Percentiles rank a stretch among this genome's conserved stretches.
phyloP scores from a whole-genome alignment of 23 red algal genomes.

The Rhodosorus marinus region DNA sequence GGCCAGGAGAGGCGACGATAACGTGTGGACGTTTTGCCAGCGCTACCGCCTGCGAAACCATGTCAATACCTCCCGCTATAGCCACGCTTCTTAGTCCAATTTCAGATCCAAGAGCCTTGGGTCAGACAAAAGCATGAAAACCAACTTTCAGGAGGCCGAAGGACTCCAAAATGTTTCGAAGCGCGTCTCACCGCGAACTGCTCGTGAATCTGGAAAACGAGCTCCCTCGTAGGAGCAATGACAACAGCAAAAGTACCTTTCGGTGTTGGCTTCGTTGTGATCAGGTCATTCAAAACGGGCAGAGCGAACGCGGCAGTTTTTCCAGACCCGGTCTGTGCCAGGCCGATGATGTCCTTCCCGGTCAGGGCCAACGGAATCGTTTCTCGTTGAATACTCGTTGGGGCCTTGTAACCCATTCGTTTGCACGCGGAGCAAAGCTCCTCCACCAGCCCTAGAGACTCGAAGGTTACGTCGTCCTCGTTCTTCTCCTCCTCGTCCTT shows the following conservation, averaged over 20 bases:
- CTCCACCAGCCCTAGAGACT: slow-evolving; percentile 34
- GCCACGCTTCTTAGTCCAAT: slow-evolving; percentile 45
- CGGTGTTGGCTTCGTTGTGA: slow-evolving; percentile 11
- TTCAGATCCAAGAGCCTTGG: slow-evolving; percentile 44
- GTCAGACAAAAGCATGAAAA: too few relatives aligned
- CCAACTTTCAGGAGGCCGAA: neutral
- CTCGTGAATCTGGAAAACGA: slow-evolving; percentile 89
- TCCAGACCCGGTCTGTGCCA: slow-evolving; percentile 89
- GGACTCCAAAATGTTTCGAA: neutral
- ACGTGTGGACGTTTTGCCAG: slow-evolving; percentile 96
- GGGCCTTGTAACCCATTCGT: slow-evolving; percentile 29
- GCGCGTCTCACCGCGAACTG: slow-evolving; percentile 36
- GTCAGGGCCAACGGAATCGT: slow-evolving; percentile 64
- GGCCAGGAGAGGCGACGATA: slow-evolving; percentile 83
- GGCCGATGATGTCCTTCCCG: slow-evolving; percentile 68
- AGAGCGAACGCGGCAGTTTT: slow-evolving; percentile 95
- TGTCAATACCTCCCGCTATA: slow-evolving; percentile 70
- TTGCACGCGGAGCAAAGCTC: slow-evolving; percentile 41
- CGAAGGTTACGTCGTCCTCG: slow-evolving; percentile 6
- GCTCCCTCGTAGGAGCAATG: slow-evolving; percentile 85
- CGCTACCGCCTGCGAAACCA: slow-evolving; percentile 84
- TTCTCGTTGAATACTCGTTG: slow-evolving; percentile 70
- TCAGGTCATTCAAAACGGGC: slow-evolving; percentile 80
- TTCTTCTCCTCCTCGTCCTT: neutral
- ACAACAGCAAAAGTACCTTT: slow-evolving; percentile 64